These are phyloP conservation scores for Aureobasidium mangrovei DNA, from an alignment of 2,329 filamentous ascomycete genomes.

Conservation along the genomic window DNA sequence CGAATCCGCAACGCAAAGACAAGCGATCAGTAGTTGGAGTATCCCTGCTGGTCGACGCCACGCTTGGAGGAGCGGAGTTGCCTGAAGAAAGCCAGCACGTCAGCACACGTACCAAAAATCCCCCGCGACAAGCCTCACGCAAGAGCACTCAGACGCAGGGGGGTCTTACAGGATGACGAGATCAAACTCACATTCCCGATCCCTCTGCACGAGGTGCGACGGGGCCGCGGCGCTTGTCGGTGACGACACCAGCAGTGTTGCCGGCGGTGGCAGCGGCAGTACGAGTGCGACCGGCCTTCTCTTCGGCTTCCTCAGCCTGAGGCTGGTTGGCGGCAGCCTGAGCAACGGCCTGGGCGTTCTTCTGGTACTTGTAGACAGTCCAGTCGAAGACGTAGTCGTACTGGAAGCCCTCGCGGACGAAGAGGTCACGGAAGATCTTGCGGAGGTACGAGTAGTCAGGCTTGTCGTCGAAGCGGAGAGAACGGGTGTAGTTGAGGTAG, in stretches of 20 bases:
- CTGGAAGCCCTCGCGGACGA: slow-evolving; percentile 98
- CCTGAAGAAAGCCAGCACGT: slow-evolving; percentile 35
- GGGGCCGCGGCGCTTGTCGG: slow-evolving; percentile 60
- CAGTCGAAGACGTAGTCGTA: slow-evolving; percentile 99
- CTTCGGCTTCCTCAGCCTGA: slow-evolving; percentile 62
- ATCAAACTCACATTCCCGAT: slow-evolving; percentile 91
- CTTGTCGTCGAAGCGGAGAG: slow-evolving; percentile 98
- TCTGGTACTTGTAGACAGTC: slow-evolving; percentile 99
- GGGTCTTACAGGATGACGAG: slow-evolving; percentile 55
- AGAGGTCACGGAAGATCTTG: slow-evolving; percentile 99
- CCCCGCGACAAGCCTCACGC: slow-evolving; percentile 64
- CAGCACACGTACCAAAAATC: slow-evolving; percentile 45
- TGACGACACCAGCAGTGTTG: slow-evolving; percentile 48
- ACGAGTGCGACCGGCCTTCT: slow-evolving; percentile 58
- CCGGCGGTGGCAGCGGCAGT: slow-evolving; percentile 52
- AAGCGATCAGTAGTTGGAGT: slow-evolving; percentile 38
- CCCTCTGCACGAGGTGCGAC: slow-evolving; percentile 75
- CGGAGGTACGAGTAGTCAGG: slow-evolving; percentile 98
- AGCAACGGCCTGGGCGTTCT: slow-evolving; percentile 92
- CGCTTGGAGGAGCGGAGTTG: slow-evolving; percentile 45
- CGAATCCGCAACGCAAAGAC: slow-evolving; percentile 1
- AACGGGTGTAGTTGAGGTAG: slow-evolving; percentile 98
- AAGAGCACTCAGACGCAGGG: slow-evolving; percentile 72
- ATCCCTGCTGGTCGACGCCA: slow-evolving; percentile 39
- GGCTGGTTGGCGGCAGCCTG: slow-evolving; percentile 62